Evolutionary conservation across 176 grass and related monocot genomes (phyloP), one percentile per base, ranked within the genome.

Genomic region (Dendrocalamus sinicus): DNA sequence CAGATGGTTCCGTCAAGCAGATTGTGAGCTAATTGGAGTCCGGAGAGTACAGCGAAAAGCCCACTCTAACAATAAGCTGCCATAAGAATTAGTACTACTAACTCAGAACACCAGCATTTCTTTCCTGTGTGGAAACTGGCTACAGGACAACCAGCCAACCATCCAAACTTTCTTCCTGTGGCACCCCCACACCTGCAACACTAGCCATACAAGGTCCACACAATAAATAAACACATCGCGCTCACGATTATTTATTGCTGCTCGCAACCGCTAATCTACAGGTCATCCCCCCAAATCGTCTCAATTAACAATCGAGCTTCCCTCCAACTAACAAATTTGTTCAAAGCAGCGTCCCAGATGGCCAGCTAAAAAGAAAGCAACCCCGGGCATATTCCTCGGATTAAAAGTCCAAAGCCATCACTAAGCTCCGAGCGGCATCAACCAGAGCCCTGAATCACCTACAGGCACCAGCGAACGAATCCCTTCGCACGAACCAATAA

Each of bases 221-320:
- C 63, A 84, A 84, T 83, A 88, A 80, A 88, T 77, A 81, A 84
- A 73, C 76, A 70, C 75, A 81, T 88, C 89, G 85, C 85, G 71
- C 69, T 91, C 85, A 28, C 51, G 69, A 85, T 84, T 80, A 63
- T 73, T 80, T n/a, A 75, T 87, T 67, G 68, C 28, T 8, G 80
- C 80, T 75, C 23, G 62, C 89, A 88, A 75, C 81, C 53, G 81
- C 76, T 68, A 85, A 70, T 88, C 70, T 59, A 69, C 79, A 73
- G 61, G 69, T 24, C 62, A 28, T 76, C 73, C 32, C 58, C 80
- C 76, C 85, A 70, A 88, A 75, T 88, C 70, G 48, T 65, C 62
- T 40, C 61, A 30, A 80, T 73, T 68, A 73, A 50, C 43, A 87
- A 79, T 22, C 22, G 9, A 55, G 26, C 28, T 75, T 73, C 67